Base-by-base conservation (phyloP, 208 protist genomes). In the Acanthamoeba culbertsoni region DNA sequence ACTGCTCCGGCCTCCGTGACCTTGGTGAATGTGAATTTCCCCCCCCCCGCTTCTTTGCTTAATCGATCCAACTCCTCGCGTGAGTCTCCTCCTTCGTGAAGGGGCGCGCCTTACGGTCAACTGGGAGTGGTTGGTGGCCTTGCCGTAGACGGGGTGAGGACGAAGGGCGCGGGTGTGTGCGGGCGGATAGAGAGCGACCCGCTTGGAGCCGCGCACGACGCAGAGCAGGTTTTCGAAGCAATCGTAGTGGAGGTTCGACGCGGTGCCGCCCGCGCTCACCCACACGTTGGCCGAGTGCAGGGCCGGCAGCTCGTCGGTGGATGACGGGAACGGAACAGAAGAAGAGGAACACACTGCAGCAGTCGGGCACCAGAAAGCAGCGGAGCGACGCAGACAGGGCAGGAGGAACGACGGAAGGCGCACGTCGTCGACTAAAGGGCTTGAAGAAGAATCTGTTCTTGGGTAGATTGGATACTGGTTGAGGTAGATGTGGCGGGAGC, bases 251-350 rank as follows among this genome's bases (percentile, higher is more conserved):
- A 86, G 2, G 33, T 86, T 86, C 28, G 75, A 62, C 12, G 75
- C 7, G 20, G 75, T 86, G 10, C 75, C 75, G 33, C 75, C 75
- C 43, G 33, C 43, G 48, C 75, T 86, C 48, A 86, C 46, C 75
- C 75, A 86, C 75, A 86, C 6, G 75, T 86, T 86, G 75, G n/a
- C 40, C 28, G 75, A 86, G 16, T 86, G 75, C 46, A 86, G 43
- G 23, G 75, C 75, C 48, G 43, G 46, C 10, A 86, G 48, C 20
- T n/a, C n/a, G n/a, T n/a, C n/a, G n/a, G n/a, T n/a, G n/a, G n/a
- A n/a, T n/a, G n/a, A n/a, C n/a, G n/a, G n/a, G n/a, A n/a, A n/a
- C n/a, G n/a, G n/a, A n/a, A n/a, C n/a, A n/a, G n/a, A n/a, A n/a
- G n/a, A n/a, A n/a, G n/a, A n/a, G n/a, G n/a, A n/a, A n/a, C n/a